Evolutionary conservation across 2,329 filamentous ascomycete genomes (phyloP).

Genomic region (Phyllosticta paracitricarpa): DNA sequence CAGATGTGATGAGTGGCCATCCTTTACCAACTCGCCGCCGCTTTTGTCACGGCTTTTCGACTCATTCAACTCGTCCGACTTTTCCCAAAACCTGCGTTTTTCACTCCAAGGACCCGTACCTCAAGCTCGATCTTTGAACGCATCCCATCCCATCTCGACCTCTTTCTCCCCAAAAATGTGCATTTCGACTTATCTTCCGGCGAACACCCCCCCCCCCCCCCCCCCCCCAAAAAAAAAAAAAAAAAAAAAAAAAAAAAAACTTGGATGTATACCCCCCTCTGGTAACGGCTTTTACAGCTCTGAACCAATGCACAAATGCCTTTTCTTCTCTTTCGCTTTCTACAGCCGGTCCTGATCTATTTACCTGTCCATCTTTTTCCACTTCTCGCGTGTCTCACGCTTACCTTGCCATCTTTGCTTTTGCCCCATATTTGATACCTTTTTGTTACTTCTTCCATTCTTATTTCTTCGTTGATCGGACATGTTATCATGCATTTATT

Average conservation of each 20-base stretch:
- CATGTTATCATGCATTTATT: background rate
- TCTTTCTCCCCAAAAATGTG: background rate
- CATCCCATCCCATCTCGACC: background rate
- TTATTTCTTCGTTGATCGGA: background rate
- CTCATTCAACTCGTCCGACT: too few species aligned
- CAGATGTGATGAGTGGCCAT: background rate
- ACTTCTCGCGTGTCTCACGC: slow-evolving; percentile 4
- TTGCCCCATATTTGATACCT: background rate
- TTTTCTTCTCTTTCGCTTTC: background rate
- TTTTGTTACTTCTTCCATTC: background rate
- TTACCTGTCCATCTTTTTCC: slow-evolving; percentile 29
- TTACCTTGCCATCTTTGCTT: background rate
- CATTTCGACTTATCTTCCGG: too few species aligned
- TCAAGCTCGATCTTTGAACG: too few species aligned
- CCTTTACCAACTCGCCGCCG: background rate
- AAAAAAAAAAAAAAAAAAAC: background rate
- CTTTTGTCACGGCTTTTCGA: too few species aligned
- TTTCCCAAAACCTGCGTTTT: too few species aligned
- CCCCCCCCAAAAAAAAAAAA: background rate
- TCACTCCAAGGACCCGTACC: too few species aligned
- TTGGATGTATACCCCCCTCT: background rate
- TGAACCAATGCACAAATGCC: background rate
- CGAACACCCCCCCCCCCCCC: too few species aligned
- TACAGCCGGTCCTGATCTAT: background rate
- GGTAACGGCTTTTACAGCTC: background rate